Evolutionary conservation across 495 filamentous ascomycete genomes (phyloP), one percentile per base, ranked within the genome.

Genomic region (Aspergillus funiculosus): DNA sequence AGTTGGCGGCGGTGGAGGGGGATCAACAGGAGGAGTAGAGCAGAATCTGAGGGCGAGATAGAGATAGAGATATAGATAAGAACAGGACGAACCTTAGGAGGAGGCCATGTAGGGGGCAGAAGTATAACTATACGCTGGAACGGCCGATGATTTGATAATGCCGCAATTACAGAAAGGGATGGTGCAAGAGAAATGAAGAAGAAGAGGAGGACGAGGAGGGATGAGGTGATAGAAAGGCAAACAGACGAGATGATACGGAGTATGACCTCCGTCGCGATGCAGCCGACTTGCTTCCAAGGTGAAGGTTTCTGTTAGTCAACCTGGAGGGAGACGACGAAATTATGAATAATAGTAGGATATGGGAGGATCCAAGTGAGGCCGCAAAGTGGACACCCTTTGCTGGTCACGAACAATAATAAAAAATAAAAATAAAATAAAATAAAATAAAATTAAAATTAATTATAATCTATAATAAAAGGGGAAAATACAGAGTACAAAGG

Each of bases 101-200:
- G 19, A 38, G 17, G 35, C 4, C 6, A 25, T 13, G 3, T 15
- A 10, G 41, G 14, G 24, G 22, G 13, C 6, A 20, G 8, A 20
- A 15, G 43, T 36, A 46, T 27, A 30, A n/a, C n/a, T n/a, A n/a
- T n/a, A n/a, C 24, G 14, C 14, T 44, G 13, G 18, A 48, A 28
- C 7, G 22, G 26, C 26, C 45, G 45, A 48, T 53, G 46, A 40
- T 44, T 53, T 30, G 43, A 44, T 17, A 57, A 57, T 53, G 43
- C 54, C 48, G 54, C 51, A 51, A 57, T 53, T 35, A 27, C 29
- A 21, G 35, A 49, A 47, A 60, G 55, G n/a, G 43, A 54, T 56
- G 48, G 42, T 51, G 51, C 47, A 43, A 53, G 43, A 27, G 21
- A 38, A 52, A 42, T 46, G 48, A 48, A 51, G 38, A 43, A 41